A percentile compares a stretch with the other conserved stretches of the same genome.
phyloP scores from a whole-genome alignment of 768 basidiomycete species.

The Boletus tylopilopsis region DNA sequence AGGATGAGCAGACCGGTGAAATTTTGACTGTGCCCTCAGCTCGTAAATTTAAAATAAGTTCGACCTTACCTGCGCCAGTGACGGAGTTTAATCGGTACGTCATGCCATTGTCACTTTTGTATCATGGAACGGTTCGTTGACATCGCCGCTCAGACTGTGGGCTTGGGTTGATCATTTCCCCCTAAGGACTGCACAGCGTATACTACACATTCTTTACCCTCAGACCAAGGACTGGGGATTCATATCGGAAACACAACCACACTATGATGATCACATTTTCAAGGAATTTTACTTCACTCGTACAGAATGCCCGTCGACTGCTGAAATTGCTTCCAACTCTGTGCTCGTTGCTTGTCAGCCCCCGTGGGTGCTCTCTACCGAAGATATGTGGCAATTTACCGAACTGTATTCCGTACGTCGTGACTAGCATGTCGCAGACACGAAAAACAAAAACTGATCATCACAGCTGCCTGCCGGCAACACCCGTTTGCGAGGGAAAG shows the following conservation, averaged over 20 bases:
- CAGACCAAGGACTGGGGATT: conserved; percentile 43
- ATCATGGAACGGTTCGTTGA: conserved; percentile 1
- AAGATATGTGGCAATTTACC: conserved; percentile 52
- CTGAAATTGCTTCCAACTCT: conserved; percentile 30
- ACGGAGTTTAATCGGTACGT: conserved; percentile 31
- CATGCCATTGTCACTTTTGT: too few species aligned
- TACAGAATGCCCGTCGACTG: conserved; percentile 15
- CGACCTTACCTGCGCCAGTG: conserved; percentile 27
- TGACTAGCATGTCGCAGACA: neutral
- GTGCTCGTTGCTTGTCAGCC: conserved; percentile 58
- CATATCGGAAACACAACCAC: conserved; percentile 29
- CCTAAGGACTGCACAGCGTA: conserved; percentile 31
- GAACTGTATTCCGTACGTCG: conserved; percentile 32
- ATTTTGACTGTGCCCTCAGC: conserved; percentile 31
- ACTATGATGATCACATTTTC: conserved; percentile 40
- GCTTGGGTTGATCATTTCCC: conserved; percentile 33
- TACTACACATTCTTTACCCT: conserved; percentile 44
- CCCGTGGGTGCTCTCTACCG: conserved; percentile 53
- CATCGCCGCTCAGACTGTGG: conserved; percentile 20
- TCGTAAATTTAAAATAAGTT: conserved; percentile 25
- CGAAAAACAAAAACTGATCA: conserved; percentile 1
- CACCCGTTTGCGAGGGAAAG: conserved; percentile 45
- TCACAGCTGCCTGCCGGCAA: conserved; percentile 26
- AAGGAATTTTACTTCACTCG: conserved; percentile 45
- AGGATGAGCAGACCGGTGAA: conserved; percentile 28